Conservation (phyloP, 495 filamentous ascomycete species). For the Podospora pseudocomata region DNA sequence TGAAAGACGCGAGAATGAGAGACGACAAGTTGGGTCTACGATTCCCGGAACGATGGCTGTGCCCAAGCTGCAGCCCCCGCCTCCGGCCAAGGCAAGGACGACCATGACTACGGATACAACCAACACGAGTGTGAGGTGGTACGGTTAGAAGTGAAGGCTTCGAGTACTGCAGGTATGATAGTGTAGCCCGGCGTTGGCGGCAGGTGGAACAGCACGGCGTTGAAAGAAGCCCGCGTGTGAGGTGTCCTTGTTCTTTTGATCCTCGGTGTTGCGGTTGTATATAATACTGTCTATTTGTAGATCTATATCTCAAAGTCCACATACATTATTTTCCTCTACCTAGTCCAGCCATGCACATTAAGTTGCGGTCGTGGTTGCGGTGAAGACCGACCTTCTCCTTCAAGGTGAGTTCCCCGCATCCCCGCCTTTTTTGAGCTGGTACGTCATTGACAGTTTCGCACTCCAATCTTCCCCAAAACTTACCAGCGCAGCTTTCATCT, state of each 20-base stretch:
- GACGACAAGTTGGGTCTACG: neutral
- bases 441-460: neutral
- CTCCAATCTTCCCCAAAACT: neutral
- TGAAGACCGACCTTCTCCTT: neutral
- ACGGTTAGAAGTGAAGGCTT: conserved; percentile 1
- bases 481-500: neutral
- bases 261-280: neutral
- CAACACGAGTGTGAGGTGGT: conserved; percentile 16
- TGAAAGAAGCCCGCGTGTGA: too few species aligned
- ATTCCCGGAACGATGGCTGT: conserved; percentile 13
- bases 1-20: neutral
- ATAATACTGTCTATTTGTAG: neutral
- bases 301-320: neutral
- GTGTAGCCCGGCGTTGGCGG: neutral
- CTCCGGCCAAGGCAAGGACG: conserved; percentile 15
- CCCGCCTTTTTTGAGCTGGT: neutral
- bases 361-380: neutral
- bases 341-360: neutral
- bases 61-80: conserved; percentile 13
- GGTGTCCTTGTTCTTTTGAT: too few species aligned
- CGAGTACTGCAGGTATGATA: neutral
- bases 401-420: neutral
- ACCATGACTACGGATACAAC: conserved; percentile 25
- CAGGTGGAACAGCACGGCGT: too few species aligned
- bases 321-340: neutral